Conservation (phyloP, 2,329 filamentous ascomycete genomes). For the Botrytis galanthina region DNA sequence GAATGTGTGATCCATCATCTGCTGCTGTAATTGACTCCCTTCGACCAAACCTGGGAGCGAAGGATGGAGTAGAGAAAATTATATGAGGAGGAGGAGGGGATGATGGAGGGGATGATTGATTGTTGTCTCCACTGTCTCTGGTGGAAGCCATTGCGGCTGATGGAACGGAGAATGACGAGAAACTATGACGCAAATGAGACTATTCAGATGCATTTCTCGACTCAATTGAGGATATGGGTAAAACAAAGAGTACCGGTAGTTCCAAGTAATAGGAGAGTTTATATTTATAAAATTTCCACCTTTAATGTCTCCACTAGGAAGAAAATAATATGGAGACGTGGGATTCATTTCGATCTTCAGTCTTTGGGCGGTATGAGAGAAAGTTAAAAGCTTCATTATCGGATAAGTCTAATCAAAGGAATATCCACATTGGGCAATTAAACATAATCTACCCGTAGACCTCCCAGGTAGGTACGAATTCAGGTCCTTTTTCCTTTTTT, state of each 20-base stretch:
- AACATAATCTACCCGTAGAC: background rate
- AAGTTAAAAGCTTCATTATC: background rate
- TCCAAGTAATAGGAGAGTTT: background rate
- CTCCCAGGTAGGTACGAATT: background rate
- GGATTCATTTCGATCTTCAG: background rate
- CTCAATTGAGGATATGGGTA: background rate
- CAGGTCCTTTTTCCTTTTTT: background rate
- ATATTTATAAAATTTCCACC: background rate
- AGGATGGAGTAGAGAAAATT: slow-evolving; percentile 24
- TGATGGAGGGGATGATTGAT: background rate
- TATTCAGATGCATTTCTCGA: slow-evolving; percentile 3
- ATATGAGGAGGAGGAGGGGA: slow-evolving; percentile 27
- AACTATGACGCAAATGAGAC: slow-evolving; percentile 16
- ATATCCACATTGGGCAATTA: slow-evolving; percentile 2
- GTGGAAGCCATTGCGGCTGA: slow-evolving; percentile 26
- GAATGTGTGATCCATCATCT: slow-evolving; percentile 22
- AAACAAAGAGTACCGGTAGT: background rate
- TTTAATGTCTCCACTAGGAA: slow-evolving; percentile 7
- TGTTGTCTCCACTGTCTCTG: slow-evolving; percentile 22
- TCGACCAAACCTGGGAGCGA: slow-evolving; percentile 9
- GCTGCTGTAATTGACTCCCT: slow-evolving; percentile 14
- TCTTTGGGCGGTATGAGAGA: background rate
- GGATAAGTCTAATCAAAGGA: background rate
- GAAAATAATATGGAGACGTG: slow-evolving; percentile 11
- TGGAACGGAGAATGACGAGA: background rate